Base-by-base conservation (phyloP, 345 rosid genomes). In the Bruguiera gymnorhiza region DNA sequence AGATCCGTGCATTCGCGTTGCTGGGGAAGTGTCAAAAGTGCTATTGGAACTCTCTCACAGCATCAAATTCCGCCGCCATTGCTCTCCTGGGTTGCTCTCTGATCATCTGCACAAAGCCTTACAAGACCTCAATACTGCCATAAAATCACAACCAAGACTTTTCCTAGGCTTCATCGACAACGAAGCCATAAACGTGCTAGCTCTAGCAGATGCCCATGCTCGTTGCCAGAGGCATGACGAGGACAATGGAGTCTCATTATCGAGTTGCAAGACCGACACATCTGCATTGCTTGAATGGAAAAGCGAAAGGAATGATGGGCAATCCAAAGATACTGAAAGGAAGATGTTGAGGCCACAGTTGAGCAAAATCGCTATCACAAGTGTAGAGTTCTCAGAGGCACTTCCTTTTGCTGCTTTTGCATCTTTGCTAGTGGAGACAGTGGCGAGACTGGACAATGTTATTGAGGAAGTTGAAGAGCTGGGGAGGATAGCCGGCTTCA, bases 401-500 rank as follows among this genome's bases (percentile, higher is more conserved):
- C 88, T 93, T 54, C 98, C 98, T 0, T 88, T 93, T 11, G 90
- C 97, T 8, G 93, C 93, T 32, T 93, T 93, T 68, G 96, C 93
- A 9, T 87, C 93, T 26, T 69, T 87, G 80, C 82, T 93, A 4
- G 86, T 86, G 76, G 93, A 93, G 66, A 79, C 85, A 34, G 89
- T 90, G 37, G 93, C 92, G 4, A 84, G 87, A 84, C 90, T 93
- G 6, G 96, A 90, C 60, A 86, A 55, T 36, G 86, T 88, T 46
- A 87, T 87, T 7, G 89, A 78, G 70, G 90, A 90, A 73, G 93
- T 85, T 3, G 86, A 90, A n/a, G n/a, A n/a, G n/a, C n/a, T n/a
- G n/a, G n/a, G n/a, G n/a, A n/a, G n/a, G n/a, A n/a, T n/a, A n/a
- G n/a, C n/a, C n/a, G n/a, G n/a, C n/a, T n/a, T n/a, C n/a, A n/a